These are phyloP conservation scores for Artemisia princeps DNA, from an alignment of 140 eudicot species.

Conservation along the genomic window DNA sequence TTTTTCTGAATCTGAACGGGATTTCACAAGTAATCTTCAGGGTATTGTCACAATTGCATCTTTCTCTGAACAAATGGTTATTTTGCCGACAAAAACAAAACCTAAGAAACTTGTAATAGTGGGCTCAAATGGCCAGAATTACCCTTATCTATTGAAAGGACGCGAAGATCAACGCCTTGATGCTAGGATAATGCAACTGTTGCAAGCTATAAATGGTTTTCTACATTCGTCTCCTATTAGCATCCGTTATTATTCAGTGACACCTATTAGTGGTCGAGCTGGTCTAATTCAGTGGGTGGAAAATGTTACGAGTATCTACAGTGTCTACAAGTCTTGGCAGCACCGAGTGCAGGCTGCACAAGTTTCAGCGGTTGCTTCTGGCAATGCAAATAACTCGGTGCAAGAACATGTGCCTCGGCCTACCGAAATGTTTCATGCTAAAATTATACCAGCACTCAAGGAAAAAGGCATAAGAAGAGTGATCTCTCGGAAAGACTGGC, in stretches of 20 bases:
- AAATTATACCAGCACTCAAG: conserved; percentile 94
- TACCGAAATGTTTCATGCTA: conserved; percentile 93
- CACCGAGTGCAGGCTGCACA: conserved; percentile 70
- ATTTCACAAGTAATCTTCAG: conserved; percentile 38
- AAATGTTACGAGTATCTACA: conserved; percentile 80
- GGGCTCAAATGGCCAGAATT: conserved; percentile 84
- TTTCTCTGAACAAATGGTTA: conserved; percentile 63
- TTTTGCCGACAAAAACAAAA: conserved; percentile 89
- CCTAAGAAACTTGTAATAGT: conserved; percentile 79
- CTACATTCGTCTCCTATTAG: conserved; percentile 61
- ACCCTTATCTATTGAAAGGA: conserved; percentile 85
- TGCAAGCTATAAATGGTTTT: conserved; percentile 83
- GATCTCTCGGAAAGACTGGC: conserved; percentile 96
- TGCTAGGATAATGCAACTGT: conserved; percentile 97
- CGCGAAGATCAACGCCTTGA: conserved; percentile 97
- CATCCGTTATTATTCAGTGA: conserved; percentile 82
- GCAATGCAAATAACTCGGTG: conserved; percentile 40
- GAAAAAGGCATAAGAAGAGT: conserved; percentile 96
- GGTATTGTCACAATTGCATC: conserved; percentile 88
- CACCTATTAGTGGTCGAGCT: conserved; percentile 97
- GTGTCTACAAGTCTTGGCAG: conserved; percentile 94
- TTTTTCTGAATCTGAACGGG: conserved; percentile 47
- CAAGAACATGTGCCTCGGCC: conserved; percentile 89
- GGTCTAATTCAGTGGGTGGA: conserved; percentile 99
- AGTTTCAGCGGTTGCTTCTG: conserved; percentile 50